Base-by-base conservation (phyloP, 2,329 filamentous ascomycete species). In the Talaromyces islandicus region DNA sequence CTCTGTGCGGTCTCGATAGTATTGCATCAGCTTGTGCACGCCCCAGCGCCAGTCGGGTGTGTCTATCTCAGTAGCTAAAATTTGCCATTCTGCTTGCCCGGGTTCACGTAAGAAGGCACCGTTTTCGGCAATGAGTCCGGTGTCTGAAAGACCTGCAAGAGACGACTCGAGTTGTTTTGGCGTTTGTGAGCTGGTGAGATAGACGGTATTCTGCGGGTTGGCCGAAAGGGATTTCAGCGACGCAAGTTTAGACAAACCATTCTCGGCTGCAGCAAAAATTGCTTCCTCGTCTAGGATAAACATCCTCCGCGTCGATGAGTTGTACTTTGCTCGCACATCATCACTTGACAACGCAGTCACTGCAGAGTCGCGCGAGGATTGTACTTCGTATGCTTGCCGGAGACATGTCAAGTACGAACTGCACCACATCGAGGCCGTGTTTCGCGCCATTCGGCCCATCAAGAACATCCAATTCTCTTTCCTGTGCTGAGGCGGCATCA, bases 251-350 rank as follows among this genome's bases (percentile, higher is more conserved):
- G 46, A 38, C 3, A 11, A 19, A 24, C 48, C 11, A 24, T n/a
- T n/a, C 30, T 27, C 12, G 11, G 21, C 11, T 17, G 29, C 25
- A n/a, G 10, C 9, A 32, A 96, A 80, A 0, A 91, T 96, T 27
- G 91, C 91, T 71, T 96, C 91, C 69, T 95, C 94, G 70, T 97
- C 92, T 50, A 97, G 81, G 65, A 97, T 87, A 73, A 97, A 94
- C 1, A 97, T 79, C 10, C 92, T 85, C 25, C 84, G 83, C 38
- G 83, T 72, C 0, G 89, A 83, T 3, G 77, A 71, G 62, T 83
- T 78, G 73, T 96, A 97, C 60, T 86, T 82, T 43, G 83, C 75
- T 3, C 81, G 76, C 4, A 96, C 78, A 0, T 79, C 74, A 30
- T 79, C 82, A 35, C 91, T 76, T 3, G 89, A 91, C 5, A 97